phyloP scores from a whole-genome alignment of 148 eudicot genomes.

The Persicaria tinctoria region DNA sequence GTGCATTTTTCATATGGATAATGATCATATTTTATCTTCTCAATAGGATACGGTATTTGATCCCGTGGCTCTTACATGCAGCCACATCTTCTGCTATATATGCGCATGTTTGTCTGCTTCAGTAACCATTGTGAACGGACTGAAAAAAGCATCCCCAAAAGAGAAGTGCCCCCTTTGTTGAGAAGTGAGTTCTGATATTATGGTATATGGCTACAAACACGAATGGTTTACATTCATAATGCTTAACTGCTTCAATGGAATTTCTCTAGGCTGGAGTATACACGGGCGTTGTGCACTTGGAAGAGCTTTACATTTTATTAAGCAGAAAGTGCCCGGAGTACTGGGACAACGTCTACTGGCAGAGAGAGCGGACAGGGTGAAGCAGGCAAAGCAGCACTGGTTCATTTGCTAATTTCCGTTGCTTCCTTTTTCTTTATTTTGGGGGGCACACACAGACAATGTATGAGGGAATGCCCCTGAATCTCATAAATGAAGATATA shows the following conservation, averaged over 20 bases:
- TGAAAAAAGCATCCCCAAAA: slow-evolving; percentile 46
- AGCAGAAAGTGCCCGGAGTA: slow-evolving; percentile 80
- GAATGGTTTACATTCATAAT: too few species aligned
- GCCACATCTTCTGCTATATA: slow-evolving; percentile 75
- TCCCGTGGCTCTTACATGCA: slow-evolving; percentile 73
- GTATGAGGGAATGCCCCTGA: not conserved
- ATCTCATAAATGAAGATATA: not conserved
- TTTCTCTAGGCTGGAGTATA: slow-evolving; percentile 44
- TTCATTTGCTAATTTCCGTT: not conserved
- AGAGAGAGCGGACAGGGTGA: slow-evolving; percentile 65
- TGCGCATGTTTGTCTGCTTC: slow-evolving; percentile 91
- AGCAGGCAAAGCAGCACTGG: slow-evolving; percentile 88
- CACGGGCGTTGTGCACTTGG: slow-evolving; percentile 65
- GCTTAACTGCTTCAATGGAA: too few species aligned
- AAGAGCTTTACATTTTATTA: slow-evolving; percentile 67
- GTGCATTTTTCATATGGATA: too few species aligned
- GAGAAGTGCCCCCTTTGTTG: slow-evolving; percentile 85
- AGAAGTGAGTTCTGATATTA: slow-evolving; percentile 34
- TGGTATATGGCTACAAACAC: not conserved
- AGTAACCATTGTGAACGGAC: slow-evolving; percentile 75
- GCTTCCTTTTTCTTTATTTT: not conserved
- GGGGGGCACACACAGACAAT: not conserved
- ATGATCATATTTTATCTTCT: too few species aligned
- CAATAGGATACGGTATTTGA: slow-evolving; percentile 83
- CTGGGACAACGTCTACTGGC: slow-evolving; percentile 77